Evolutionary conservation across 139 green algal genomes (phyloP).

Genomic region (Asterochloris sp.): DNA sequence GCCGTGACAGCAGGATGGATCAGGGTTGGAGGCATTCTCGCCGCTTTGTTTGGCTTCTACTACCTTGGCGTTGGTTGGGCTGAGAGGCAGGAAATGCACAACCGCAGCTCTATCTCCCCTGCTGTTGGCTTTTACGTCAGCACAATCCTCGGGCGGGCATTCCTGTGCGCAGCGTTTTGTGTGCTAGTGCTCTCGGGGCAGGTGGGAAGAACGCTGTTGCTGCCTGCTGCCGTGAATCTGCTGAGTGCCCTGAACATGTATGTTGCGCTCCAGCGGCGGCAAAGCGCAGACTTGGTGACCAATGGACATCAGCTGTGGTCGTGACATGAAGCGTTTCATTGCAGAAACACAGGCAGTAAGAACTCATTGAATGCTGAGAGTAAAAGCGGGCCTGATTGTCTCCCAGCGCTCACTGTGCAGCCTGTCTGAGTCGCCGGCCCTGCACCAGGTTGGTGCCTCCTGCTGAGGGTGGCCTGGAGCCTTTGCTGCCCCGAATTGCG

Average conservation of each 20-base stretch:
- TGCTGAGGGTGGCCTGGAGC: background rate
- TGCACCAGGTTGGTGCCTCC: background rate
- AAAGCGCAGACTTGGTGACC: background rate
- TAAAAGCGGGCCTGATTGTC: background rate
- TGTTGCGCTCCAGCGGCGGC: background rate
- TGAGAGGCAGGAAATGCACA: background rate
- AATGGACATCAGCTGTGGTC: background rate
- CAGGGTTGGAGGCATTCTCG: conserved; percentile 8
- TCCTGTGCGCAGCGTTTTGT: conserved; percentile 9
- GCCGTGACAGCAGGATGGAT: conserved; percentile 12
- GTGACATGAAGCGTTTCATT: background rate
- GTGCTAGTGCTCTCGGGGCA: background rate
- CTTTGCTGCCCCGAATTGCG: background rate
- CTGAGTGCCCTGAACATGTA: conserved; percentile 12
- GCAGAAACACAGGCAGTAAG: background rate
- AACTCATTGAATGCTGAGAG: background rate
- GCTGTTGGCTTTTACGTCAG: conserved; percentile 2
- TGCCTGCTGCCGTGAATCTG: conserved; percentile 10
- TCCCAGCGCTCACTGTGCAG: background rate
- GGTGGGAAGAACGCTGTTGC: conserved; percentile 1
- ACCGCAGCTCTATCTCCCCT: background rate
- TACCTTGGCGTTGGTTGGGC: conserved; percentile 5
- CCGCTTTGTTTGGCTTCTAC: conserved; percentile 17
- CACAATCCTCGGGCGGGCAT: conserved; percentile 2
- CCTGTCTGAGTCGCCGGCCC: background rate